Evolutionary conservation across 495 filamentous ascomycete genomes (phyloP), one percentile per base, ranked within the genome.

Genomic region (Hypoxylon cercidicola): DNA sequence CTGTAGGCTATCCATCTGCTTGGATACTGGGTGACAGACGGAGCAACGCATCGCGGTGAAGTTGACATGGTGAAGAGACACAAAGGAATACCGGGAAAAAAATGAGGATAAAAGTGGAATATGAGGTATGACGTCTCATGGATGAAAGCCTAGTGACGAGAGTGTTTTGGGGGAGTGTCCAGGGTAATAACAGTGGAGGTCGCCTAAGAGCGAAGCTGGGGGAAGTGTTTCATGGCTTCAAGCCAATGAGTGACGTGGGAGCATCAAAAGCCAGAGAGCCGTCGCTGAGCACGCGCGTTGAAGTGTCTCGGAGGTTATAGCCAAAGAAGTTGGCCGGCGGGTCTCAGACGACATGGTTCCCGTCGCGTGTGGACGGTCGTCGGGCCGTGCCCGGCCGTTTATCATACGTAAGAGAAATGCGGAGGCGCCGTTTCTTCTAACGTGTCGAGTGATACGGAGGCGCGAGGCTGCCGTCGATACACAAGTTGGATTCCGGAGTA

Each of bases 121-220:
- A 37, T 63, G 58, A 63, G 41, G 60, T 41, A 63, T 68, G 65
- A 63, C 60, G 65, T 68, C 65, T 63, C 55, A 46, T 67, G 40
- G 30, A 55, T 16, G 18, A 35, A 56, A 60, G 30, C 45, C 46
- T 55, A 40, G 40, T 45, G 49, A 20, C n/a, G n/a, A n/a, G n/a
- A n/a, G n/a, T n/a, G n/a, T n/a, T 45, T 45, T 12, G 30, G 46
- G 20, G 47, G 59, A 28, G 25, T 28, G 7, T 28, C 3, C 3
- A 3, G 3, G 25, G 25, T 28, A 7, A 28, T 60, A 56, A 39
- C 49, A 47, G 16, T 39, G 41, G 57, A 52, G 28, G 40, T 40
- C 43, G 25, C 23, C 19, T 35, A 46, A 30, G 20, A 19, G 52
- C 48, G 21, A 46, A 51, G 40, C 30, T 62, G 49, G 35, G 54